Evolutionary conservation across 176 grass and related monocot genomes (phyloP).

Genomic region (Triticum timopheevii): DNA sequence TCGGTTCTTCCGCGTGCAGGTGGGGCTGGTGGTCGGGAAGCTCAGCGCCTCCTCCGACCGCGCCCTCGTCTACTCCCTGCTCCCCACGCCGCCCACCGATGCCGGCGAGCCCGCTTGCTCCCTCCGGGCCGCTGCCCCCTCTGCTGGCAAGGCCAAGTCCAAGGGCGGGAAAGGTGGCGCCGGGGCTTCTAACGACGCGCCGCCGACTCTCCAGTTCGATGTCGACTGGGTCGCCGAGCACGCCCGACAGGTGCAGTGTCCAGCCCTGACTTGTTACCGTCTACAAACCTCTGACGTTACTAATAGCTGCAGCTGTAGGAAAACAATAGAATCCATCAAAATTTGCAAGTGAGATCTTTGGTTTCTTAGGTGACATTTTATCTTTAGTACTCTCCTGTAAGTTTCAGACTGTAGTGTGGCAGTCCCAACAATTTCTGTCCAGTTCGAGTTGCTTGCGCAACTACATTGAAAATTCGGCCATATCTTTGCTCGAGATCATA

Average conservation of each 20-base stretch:
- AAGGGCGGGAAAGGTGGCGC: constrained; percentile 29
- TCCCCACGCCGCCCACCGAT: constrained; percentile 86
- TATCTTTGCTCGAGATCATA: background rate
- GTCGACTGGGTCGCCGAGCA: constrained; percentile 92
- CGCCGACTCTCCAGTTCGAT: constrained; percentile 56
- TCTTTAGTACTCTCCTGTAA: background rate
- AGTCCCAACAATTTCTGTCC: background rate
- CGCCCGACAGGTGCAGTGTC: constrained; percentile 59
- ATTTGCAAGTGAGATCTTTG: background rate
- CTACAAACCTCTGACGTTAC: background rate
- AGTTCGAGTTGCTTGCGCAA: background rate
- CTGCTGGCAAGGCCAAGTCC: constrained; percentile 11
- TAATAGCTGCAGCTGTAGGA: background rate
- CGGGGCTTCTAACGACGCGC: constrained; percentile 35
- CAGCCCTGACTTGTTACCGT: background rate
- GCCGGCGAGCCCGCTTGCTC: constrained; percentile 60
- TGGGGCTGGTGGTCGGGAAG: constrained; percentile 86
- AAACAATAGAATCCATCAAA: background rate
- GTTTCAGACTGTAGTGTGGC: background rate
- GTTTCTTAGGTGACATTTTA: background rate
- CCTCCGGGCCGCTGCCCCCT: constrained; percentile 39
- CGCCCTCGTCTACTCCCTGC: constrained; percentile 73
- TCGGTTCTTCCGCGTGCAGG: constrained; percentile 26
- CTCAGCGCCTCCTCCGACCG: constrained; percentile 69
- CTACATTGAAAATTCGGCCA: background rate